A percentile compares a stretch with the other conserved stretches of the same genome.
phyloP scores from a whole-genome alignment of 192 early-diverging fungal genomes.

The Podila minutissima region DNA sequence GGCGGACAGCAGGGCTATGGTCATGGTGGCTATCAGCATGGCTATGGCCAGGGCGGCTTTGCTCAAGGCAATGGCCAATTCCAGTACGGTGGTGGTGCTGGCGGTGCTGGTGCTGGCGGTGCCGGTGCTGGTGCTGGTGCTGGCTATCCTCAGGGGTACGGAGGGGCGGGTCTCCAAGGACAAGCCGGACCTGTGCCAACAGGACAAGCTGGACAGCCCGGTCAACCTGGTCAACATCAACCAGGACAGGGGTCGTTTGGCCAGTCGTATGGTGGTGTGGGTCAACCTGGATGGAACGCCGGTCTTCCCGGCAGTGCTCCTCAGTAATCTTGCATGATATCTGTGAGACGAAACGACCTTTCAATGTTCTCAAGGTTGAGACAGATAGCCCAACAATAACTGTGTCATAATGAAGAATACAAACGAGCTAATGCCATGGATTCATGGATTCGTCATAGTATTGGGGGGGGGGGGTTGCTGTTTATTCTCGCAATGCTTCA shows the following conservation, averaged over 20 bases:
- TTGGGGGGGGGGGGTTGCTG: neutral
- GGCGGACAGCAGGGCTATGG: conserved; percentile 18
- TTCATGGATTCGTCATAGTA: no score
- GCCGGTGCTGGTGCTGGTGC: conserved; percentile 1
- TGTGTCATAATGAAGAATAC: neutral
- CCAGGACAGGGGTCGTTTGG: conserved; percentile 18
- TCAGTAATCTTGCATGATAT: conserved; percentile 10
- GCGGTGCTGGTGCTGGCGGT: conserved; percentile 21
- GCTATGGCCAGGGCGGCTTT: conserved; percentile 20
- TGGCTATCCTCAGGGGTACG: no score
- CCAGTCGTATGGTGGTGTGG: neutral
- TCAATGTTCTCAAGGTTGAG: neutral
- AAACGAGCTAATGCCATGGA: no score
- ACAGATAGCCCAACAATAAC: neutral
- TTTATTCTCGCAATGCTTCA: neutral
- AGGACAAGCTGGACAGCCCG: neutral
- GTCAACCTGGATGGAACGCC: conserved; percentile 30
- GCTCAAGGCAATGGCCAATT: conserved; percentile 33
- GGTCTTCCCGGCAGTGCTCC: conserved; percentile 20
- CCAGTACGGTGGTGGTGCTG: conserved; percentile 20
- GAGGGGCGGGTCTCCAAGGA: no score
- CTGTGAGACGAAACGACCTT: neutral
- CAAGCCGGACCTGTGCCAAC: no score
- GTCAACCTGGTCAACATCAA: conserved; percentile 11
- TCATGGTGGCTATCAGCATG: conserved; percentile 25